These are phyloP conservation scores for Trichocomaceae sp. DNA, from an alignment of 2,329 filamentous ascomycete genomes.

Conservation along the genomic window DNA sequence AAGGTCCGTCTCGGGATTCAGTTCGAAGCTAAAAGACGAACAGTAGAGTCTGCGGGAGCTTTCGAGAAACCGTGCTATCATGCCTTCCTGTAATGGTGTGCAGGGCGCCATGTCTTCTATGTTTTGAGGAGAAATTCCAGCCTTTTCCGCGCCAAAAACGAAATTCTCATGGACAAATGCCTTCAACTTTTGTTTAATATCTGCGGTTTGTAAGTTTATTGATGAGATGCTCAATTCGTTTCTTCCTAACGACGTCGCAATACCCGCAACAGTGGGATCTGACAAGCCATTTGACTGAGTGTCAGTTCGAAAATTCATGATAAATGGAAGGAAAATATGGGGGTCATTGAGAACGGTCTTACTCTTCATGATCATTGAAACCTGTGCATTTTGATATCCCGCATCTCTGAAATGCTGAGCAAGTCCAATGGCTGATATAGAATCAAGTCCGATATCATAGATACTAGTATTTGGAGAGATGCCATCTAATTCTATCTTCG, in stretches of 20 bases:
- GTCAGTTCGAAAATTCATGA: neutral
- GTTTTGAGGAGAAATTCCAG: slow-evolving; percentile 46
- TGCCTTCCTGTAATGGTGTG: slow-evolving; percentile 78
- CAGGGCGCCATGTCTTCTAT: slow-evolving; percentile 75
- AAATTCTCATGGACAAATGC: slow-evolving; percentile 60
- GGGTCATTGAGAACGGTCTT: slow-evolving; percentile 37
- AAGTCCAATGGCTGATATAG: slow-evolving; percentile 71
- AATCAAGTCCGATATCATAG: slow-evolving; percentile 83
- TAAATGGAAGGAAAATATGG: neutral
- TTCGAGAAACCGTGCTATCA: slow-evolving; percentile 64
- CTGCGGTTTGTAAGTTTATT: slow-evolving; percentile 29
- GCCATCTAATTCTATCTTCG: slow-evolving; percentile 37
- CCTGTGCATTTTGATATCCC: slow-evolving; percentile 56
- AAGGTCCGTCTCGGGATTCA: slow-evolving; percentile 44
- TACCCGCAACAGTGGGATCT: slow-evolving; percentile 35
- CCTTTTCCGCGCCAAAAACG: slow-evolving; percentile 44
- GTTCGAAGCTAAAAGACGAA: slow-evolving; percentile 61
- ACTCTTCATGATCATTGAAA: slow-evolving; percentile 62
- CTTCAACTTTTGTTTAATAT: slow-evolving; percentile 54
- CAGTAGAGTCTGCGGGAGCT: slow-evolving; percentile 61
- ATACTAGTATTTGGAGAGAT: slow-evolving; percentile 58
- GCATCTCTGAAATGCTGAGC: slow-evolving; percentile 56
- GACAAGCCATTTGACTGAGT: slow-evolving; percentile 34
- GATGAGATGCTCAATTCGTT: neutral
- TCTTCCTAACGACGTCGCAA: slow-evolving; percentile 26